phyloP scores from a whole-genome alignment of 805 yeast species.

The Ogataea neopini region DNA sequence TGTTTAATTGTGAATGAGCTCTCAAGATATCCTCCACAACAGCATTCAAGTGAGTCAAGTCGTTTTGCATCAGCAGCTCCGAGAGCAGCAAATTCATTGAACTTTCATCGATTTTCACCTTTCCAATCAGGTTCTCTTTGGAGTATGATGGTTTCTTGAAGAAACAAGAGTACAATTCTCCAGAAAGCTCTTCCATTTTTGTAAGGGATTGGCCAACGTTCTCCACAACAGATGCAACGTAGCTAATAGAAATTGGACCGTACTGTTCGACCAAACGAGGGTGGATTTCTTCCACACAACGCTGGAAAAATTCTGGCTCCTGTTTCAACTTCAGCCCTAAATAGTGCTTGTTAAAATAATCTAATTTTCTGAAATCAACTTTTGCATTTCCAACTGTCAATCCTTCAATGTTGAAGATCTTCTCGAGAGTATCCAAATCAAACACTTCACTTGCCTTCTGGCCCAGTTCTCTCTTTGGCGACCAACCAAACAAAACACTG shows the following conservation, averaged over 20 bases:
- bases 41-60: slow-evolving; percentile 15
- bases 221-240: slow-evolving; percentile 42
- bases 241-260: slow-evolving; percentile 27
- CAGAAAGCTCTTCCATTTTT: slow-evolving; percentile 52
- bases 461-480: slow-evolving; percentile 64
- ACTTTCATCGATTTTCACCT: slow-evolving; percentile 20
- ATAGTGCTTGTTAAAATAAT: slow-evolving; percentile 75
- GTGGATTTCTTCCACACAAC: slow-evolving; percentile 38
- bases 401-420: slow-evolving; percentile 62
- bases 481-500: slow-evolving; percentile 92
- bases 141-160: slow-evolving; percentile 41
- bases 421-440: slow-evolving; percentile 50
- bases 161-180: slow-evolving; percentile 48
- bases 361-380: slow-evolving; percentile 76
- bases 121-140: slow-evolving; percentile 13
- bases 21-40: slow-evolving; percentile 7
- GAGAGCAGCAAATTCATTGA: slow-evolving; percentile 1
- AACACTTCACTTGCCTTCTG: slow-evolving; percentile 53
- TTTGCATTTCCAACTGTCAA: slow-evolving; percentile 93
- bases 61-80: slow-evolving; percentile 13
- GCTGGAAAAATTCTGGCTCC: slow-evolving; percentile 37
- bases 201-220: slow-evolving; percentile 51
- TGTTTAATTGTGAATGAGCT: slow-evolving; percentile 21
- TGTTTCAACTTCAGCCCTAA: slow-evolving; percentile 44
- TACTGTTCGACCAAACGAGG: slow-evolving; percentile 21